Evolutionary conservation across 192 early-diverging fungal genomes (phyloP), one percentile per base, ranked within the genome.

Genomic region (Linnemannia elongata): DNA sequence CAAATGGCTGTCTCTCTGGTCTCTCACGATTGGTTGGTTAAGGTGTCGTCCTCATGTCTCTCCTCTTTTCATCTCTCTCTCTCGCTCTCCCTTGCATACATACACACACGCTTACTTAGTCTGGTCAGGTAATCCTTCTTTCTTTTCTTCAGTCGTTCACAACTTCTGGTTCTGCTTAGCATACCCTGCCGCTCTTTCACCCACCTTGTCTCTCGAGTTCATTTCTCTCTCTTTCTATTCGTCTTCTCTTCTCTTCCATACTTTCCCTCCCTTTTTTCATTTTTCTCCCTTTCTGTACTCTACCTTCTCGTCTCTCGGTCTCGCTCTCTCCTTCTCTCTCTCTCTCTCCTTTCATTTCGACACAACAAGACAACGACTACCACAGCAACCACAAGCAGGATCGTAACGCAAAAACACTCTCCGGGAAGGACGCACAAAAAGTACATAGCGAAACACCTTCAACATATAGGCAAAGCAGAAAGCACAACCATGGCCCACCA

Each of bases 401-500:
- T n/a, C 17, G 52, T 55, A 55, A 55, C 52, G 5, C 52, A 55
- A 18, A 24, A 39, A 39, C n/a, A 24, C 17, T 6, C 17, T 24
- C 52, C 8, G 7, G 18, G 6, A 55, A 57, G 55, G 55, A 57
- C 10, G n/a, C 24, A 57, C 54, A 57, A n/a, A 6, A 57, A 22
- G 24, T n/a, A 57, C 20, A 57, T 4, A n/a, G n/a, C n/a, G n/a
- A 57, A 18, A 24, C 54, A 57, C 30, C 33, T 33, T 35, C 70
- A 44, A 15, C 55, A 57, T 22, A 49, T 33, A 30, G 7, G 22
- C 45, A 41, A 9, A 77, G 3, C 20, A 44, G 27, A 17, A 76
- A 24, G 24, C 18, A 68, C 55, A 68, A 57, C 38, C 38, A 79
- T 79, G 82, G 74, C 82, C 12, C 84, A 78, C 49, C 84, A 86